phyloP scores from a whole-genome alignment of 2,329 filamentous ascomycete species.

The Colletotrichum karsti region DNA sequence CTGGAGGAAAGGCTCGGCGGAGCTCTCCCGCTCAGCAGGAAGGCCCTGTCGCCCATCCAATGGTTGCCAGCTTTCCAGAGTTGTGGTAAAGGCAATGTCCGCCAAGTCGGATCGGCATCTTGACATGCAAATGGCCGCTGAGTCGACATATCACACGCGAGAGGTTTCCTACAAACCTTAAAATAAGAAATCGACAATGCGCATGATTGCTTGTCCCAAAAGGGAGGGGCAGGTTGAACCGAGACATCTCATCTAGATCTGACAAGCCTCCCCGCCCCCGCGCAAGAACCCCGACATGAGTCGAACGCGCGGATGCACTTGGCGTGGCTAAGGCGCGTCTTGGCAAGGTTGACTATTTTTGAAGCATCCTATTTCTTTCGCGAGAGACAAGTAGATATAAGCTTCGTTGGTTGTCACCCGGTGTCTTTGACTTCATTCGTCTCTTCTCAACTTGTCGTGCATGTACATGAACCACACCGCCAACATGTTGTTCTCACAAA shows the following conservation, averaged over 20 bases:
- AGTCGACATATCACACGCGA: constrained; percentile 22
- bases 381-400: constrained; percentile 1
- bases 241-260: constrained; percentile 26
- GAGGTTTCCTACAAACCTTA: constrained; percentile 25
- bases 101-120: background rate
- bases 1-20: background rate
- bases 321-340: background rate
- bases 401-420: background rate
- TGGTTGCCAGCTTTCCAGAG: background rate
- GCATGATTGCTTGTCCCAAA: constrained; percentile 11
- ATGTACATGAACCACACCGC: background rate
- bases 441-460: background rate
- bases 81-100: background rate
- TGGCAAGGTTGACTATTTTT: constrained; percentile 7
- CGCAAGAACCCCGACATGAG: constrained; percentile 18
- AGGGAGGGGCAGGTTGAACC: constrained; percentile 3
- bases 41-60: background rate
- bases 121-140: background rate
- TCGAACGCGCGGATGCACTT: constrained; percentile 4
- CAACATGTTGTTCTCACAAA: constrained; percentile 27
- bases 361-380: background rate
- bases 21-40: background rate
- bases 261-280: constrained; percentile 8
- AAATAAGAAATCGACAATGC: constrained; percentile 14
- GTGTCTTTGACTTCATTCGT: background rate